A percentile compares a stretch with the other conserved stretches of the same genome.
These are phyloP conservation scores for Cymbopogon citratus DNA, from an alignment of 176 grass and related monocot species.

Conservation along the genomic window DNA sequence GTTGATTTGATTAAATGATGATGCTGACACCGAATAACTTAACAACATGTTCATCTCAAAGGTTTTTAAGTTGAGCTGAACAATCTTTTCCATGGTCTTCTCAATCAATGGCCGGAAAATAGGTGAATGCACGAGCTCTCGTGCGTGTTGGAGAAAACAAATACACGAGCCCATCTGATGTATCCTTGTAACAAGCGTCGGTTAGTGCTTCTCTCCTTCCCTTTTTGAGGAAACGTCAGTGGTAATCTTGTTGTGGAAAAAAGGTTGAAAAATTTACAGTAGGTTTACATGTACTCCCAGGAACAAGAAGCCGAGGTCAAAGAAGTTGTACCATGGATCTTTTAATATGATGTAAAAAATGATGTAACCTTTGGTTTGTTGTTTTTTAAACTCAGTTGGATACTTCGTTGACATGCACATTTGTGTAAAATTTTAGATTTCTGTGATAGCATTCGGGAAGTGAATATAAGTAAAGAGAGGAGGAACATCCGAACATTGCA, in stretches of 20 bases:
- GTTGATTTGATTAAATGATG: conserved; percentile 1
- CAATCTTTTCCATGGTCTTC: background rate
- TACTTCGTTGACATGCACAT: background rate
- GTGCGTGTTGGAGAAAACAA: background rate
- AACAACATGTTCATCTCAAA: conserved; percentile 32
- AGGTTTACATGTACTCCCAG: background rate
- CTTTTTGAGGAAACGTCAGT: background rate
- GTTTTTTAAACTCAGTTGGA: background rate
- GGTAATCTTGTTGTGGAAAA: background rate
- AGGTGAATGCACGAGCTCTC: background rate
- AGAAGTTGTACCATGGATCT: background rate
- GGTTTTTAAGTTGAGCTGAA: conserved; percentile 32
- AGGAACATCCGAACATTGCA: background rate
- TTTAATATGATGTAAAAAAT: background rate
- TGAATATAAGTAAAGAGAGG: background rate
- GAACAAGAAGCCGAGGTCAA: background rate
- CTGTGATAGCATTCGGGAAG: background rate
- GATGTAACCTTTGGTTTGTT: background rate
- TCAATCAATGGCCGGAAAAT: background rate
- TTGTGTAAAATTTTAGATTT: background rate
- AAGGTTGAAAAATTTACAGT: background rate
- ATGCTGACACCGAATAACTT: background rate
- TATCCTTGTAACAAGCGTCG: background rate
- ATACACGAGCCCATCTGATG: background rate
- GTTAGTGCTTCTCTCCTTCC: background rate